Evolutionary conservation across 2,329 filamentous ascomycete genomes (phyloP), one percentile per base, ranked within the genome.

Genomic region (Myriosclerotinia duriaeana): DNA sequence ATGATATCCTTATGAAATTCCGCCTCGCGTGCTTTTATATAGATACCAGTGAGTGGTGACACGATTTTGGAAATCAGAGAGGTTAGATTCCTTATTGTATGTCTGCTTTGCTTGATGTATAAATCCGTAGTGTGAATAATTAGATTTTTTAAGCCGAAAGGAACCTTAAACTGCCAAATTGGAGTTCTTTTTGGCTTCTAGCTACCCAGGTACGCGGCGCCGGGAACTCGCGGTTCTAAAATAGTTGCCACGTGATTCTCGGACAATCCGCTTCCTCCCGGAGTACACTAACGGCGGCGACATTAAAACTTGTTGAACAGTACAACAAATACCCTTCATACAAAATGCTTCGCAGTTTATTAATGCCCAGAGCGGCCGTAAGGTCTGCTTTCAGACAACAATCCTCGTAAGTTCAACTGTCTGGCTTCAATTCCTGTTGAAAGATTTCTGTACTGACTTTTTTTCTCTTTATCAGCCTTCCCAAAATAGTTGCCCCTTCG

Each of bases 311-410:
- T 64, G 68, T 66, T 53, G 61, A 65, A 55, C 46, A 69, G 58
- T 68, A 71, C 67, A 67, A 71, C 56, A 63, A 63, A 68, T 68
- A 66, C 67, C 53, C 65, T 53, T 65, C 69, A 66, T 71, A 74
- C 77, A 84, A 74, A 69, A 89, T 89, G 86, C 79, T 88, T 77
- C 80, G 84, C 71, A 84, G 81, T 76, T 84, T 85, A 77, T 82
- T 87, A 82, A 82, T 87, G 83, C 81, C 84, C 72, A 82, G 85
- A 78, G 80, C 81, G 73, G 80, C 82, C 76, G 81, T 81, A 75
- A 84, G 84, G 76, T 85, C 85, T 75, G 83, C 82, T 68, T 83
- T 86, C 78, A 82, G 80, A 70, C 72, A 76, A 73, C 80, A 79
- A 72, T 81, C 83, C 69, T 80, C 80, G 85, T 87, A 79, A 77